Base-by-base conservation (phyloP, 495 filamentous ascomycete genomes). In the Cenococcum geophilum region DNA sequence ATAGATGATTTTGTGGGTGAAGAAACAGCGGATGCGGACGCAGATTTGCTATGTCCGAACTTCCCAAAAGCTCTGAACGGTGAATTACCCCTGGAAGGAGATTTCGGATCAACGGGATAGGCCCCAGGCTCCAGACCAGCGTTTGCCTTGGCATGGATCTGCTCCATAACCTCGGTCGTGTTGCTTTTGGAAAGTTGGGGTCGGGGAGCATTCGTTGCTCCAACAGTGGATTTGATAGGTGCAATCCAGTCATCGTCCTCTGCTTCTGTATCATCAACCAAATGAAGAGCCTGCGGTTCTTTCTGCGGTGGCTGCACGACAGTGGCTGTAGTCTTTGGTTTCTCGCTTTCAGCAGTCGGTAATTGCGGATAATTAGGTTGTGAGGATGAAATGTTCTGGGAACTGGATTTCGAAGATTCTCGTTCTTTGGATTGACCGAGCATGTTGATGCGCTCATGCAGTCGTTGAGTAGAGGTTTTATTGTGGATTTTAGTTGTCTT, bases 371-470 rank as follows among this genome's bases (percentile, higher is more conserved):
- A 87, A 1, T 72, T 53, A 10, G 81, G 73, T 43, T 79, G 77
- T 35, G 78, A 60, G 6, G 72, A 35, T 74, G 73, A 27, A 35
- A 20, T 35, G 22, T 35, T 60, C 49, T 47, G 14, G 40, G 16
- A 48, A 56, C 54, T 37, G 45, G 59, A 55, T 18, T 34, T 40
- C 23, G 47, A 49, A 36, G 25, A 34, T n/a, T 34, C 58, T 3
- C 27, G 58, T 42, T 60, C 58, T 47, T 60, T 60, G 21, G 40
- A 79, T 71, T 97, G 88, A 22, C 91, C 91, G 20, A 98, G 81
- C 83, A 92, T 90, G 69, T 86, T 92, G 66, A 98, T 96, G 66
- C 89, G 88, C 61, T 97, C 95, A 60, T 95, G 89, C 18, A 98
- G 78, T 10, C 87, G 80, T 70, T 97, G 91, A 1, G 93, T 97